Conservation (phyloP, 345 rosid species). For the Populus simonii region DNA sequence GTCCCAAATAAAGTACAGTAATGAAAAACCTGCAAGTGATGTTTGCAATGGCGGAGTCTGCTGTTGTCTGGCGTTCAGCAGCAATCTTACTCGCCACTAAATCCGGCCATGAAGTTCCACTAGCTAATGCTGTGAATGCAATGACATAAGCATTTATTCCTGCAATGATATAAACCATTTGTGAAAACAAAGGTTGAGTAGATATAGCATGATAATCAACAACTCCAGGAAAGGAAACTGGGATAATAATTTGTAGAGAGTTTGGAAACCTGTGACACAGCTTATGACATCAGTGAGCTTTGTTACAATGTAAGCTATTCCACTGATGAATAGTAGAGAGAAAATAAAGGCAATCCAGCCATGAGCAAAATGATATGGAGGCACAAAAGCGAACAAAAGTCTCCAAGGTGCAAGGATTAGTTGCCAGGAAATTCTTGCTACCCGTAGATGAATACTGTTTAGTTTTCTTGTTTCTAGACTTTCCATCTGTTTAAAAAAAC, state of each 20-base stretch:
- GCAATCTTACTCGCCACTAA: constrained; percentile 97
- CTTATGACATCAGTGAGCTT: constrained; percentile 74
- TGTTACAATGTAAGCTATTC: constrained; percentile 76
- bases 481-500: constrained; percentile 58
- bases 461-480: constrained; percentile 54
- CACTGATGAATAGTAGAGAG: constrained; percentile 78
- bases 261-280: constrained; percentile 75
- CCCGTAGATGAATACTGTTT: constrained; percentile 33
- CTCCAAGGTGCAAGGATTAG: constrained; percentile 69
- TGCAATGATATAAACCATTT: constrained; percentile 23
- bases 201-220: neutral
- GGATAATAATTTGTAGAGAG: constrained; percentile 4
- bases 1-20: neutral
- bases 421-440: constrained; percentile 56
- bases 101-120: constrained; percentile 97
- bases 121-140: constrained; percentile 90
- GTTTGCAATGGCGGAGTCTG: constrained; percentile 97
- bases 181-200: neutral
- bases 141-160: constrained; percentile 90
- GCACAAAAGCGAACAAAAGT: constrained; percentile 81
- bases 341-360: constrained; percentile 91
- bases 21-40: constrained; percentile 80
- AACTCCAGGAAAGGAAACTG: neutral
- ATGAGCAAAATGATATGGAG: constrained; percentile 79
- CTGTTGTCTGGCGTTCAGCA: constrained; percentile 84